A percentile compares a stretch with the other conserved stretches of the same genome.
These are phyloP conservation scores for Oryza longistaminata DNA, from an alignment of 176 grass and related monocot genomes.

Conservation along the genomic window DNA sequence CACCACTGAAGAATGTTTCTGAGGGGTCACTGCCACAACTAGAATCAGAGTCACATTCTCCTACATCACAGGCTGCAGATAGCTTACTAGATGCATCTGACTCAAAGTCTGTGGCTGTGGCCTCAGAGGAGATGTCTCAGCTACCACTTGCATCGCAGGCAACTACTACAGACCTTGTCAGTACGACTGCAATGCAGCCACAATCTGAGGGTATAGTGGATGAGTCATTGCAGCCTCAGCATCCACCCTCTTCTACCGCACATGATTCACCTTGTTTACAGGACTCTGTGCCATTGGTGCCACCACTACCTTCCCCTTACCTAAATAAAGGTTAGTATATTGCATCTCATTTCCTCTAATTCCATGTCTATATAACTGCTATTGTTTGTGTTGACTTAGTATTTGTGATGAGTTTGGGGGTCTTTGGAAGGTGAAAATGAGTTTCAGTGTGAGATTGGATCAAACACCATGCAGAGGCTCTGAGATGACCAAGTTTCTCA, in stretches of 20 bases:
- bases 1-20: constrained; percentile 20
- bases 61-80: constrained; percentile 11
- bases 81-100: constrained; percentile 1
- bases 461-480: not conserved
- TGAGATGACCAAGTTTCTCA: not conserved
- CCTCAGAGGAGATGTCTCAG: constrained; percentile 5
- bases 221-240: constrained; percentile 19
- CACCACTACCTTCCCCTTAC: constrained; percentile 23
- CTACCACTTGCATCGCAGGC: constrained; percentile 14
- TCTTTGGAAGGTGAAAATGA: not conserved
- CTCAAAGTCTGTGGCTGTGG: constrained; percentile 3
- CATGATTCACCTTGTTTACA: constrained; percentile 27
- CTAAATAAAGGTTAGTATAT: constrained; percentile 33
- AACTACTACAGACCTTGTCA: constrained; percentile 19
- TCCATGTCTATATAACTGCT: constrained; percentile 5
- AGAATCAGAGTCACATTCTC: constrained; percentile 28
- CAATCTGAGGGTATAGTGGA: constrained; percentile 24
- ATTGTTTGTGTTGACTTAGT: constrained; percentile 24
- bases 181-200: not conserved
- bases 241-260: constrained; percentile 30
- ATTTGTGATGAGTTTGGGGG: constrained; percentile 1
- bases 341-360: not conserved
- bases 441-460: not conserved
- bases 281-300: constrained; percentile 13
- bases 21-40: constrained; percentile 20